Conservation (phyloP, 208 protist species). For the Trichomonas gallinae region DNA sequence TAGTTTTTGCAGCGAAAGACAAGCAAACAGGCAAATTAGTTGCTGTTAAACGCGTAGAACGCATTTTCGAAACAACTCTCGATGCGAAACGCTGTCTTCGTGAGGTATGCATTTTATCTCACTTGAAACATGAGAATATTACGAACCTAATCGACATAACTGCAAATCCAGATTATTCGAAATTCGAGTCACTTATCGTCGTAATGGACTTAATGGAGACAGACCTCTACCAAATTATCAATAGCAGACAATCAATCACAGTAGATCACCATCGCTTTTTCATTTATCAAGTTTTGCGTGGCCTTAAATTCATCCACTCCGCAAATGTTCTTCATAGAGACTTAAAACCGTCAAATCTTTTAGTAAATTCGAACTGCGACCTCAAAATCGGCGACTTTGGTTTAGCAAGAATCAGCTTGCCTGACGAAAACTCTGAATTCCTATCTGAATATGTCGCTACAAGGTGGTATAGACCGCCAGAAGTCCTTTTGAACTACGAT, state of each 20-base stretch:
- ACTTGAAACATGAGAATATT: constrained; percentile 47
- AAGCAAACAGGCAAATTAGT: constrained; percentile 10
- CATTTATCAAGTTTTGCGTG: constrained; percentile 40
- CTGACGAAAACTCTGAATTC: constrained; percentile 53
- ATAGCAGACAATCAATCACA: neutral
- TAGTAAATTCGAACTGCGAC: constrained; percentile 64
- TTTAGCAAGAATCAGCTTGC: constrained; percentile 42
- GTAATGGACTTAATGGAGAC: constrained; percentile 86
- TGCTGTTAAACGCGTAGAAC: constrained; percentile 62
- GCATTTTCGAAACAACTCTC: constrained; percentile 66
- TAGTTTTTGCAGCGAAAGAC: constrained; percentile 34
- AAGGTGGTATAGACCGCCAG: constrained; percentile 96
- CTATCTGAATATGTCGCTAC: constrained; percentile 46
- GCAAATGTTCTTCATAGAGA: constrained; percentile 42
- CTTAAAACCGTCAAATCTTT: constrained; percentile 58
- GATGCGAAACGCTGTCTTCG: constrained; percentile 61
- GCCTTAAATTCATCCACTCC: constrained; percentile 45
- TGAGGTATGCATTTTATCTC: constrained; percentile 41
- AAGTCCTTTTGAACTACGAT: constrained; percentile 62
- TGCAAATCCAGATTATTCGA: neutral
- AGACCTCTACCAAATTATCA: constrained; percentile 74
- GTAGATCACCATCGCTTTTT: neutral
- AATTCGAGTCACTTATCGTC: constrained; percentile 71
- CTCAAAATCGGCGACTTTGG: constrained; percentile 62
- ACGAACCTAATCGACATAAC: constrained; percentile 3